Base-by-base conservation (phyloP, 805 yeast species). In the Metschnikowia noctiluminum region DNA sequence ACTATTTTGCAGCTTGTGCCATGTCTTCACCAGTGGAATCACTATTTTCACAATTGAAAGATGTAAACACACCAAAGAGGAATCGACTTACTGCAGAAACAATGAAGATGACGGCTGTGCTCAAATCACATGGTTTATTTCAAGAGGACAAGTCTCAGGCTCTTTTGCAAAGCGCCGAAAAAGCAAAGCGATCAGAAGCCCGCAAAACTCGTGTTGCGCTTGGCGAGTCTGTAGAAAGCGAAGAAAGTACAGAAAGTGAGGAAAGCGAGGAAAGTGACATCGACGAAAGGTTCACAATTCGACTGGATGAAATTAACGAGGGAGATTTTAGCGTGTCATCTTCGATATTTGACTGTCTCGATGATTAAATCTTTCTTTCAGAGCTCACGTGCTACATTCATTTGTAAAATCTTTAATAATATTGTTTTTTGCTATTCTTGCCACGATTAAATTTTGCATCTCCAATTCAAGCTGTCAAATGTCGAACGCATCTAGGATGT, bases 1-100 rank as follows among this genome's bases (percentile, higher is more conserved):
- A 43, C 21, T 31, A 21, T 21, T 38, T 43, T 16, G 46, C 46
- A 28, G 36, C 26, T 10, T 16, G 41, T 14, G 41, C 46, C 31
- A 32, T 37, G 41, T 43, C 46, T 6, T 36, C 46, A 2, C 42
- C 36, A 7, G 36, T 40, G 6, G 46, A 43, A 16, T 27, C 16
- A 21, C 34, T 28, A 13, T 27, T 28, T 12, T 6, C 34, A 6
- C 34, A 3, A 0, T 11, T 38, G n/a, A 11, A 34, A 27, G 21
- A 26, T 28, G 28, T 38, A 6, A 28, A n/a, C 13, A 26, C 41
- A 38, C 12, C 14, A 11, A 28, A 28, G 9, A 10, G 27, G n/a
- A 16, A n/a, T 1, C 26, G 12, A n/a, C 12, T 28, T 2, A 3
- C n/a, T 34, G 4, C 34, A 9, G 16, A 14, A 2, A 27, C 41